phyloP scores from a whole-genome alignment of 768 basidiomycete species.

The Nevesoporus exiguus region DNA sequence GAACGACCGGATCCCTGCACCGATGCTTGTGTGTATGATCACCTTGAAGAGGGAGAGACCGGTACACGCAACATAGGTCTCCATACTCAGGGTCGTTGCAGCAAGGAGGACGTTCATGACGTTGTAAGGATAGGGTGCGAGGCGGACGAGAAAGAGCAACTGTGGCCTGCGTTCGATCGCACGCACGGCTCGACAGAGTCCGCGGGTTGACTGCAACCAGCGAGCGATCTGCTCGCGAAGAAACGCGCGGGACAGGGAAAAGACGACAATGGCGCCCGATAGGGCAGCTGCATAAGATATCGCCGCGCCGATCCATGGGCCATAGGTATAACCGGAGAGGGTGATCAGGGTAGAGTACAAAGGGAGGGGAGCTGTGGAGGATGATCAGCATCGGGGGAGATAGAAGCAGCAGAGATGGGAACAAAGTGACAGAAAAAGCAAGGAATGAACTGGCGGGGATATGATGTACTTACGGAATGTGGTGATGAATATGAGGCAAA shows the following conservation, averaged over 20 bases:
- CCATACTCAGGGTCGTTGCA: slow-evolving; percentile 73
- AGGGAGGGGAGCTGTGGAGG: slow-evolving; percentile 71
- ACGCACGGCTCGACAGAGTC: slow-evolving; percentile 76
- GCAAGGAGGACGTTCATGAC: slow-evolving; percentile 94
- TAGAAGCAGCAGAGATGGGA: slow-evolving; percentile 4
- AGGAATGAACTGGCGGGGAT: slow-evolving; percentile 9
- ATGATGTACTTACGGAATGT: slow-evolving; percentile 67
- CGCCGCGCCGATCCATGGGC: slow-evolving; percentile 77
- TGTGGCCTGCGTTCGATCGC: slow-evolving; percentile 87
- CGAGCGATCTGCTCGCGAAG: slow-evolving; percentile 67
- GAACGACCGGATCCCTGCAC: slow-evolving; percentile 83
- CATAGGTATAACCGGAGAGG: slow-evolving; percentile 88
- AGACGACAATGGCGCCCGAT: slow-evolving; percentile 79
- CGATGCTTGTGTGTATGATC: slow-evolving; percentile 86
- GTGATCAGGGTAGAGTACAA: slow-evolving; percentile 92
- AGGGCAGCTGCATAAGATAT: slow-evolving; percentile 88
- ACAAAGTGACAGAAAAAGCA: slow-evolving; percentile 3
- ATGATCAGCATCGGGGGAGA: slow-evolving; percentile 10
- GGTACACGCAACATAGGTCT: slow-evolving; percentile 77
- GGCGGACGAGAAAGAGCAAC: slow-evolving; percentile 85
- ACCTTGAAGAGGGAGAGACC: slow-evolving; percentile 85
- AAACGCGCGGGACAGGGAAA: slow-evolving; percentile 71
- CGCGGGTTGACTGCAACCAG: slow-evolving; percentile 67
- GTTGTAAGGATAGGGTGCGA: slow-evolving; percentile 92
- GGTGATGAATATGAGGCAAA: slow-evolving; percentile 79